Conservation (phyloP, 2,329 filamentous ascomycete species). For the Ceratocystis cacaofunesta region DNA sequence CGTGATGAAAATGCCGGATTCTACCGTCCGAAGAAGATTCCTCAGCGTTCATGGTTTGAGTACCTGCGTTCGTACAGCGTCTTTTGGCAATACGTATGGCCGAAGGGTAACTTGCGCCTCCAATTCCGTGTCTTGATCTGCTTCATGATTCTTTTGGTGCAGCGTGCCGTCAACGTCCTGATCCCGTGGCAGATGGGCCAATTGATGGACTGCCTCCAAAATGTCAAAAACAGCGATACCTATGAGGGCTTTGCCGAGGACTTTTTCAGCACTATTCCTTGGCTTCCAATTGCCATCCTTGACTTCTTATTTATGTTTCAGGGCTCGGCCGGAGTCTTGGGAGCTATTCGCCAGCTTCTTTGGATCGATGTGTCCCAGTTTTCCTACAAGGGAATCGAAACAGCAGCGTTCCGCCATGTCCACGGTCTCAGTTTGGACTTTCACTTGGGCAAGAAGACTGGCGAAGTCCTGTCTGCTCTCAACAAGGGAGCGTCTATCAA, state of each 20-base stretch:
- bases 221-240: slow-evolving; percentile 33
- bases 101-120: slow-evolving; percentile 57
- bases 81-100: slow-evolving; percentile 96
- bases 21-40: slow-evolving; percentile 74
- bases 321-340: slow-evolving; percentile 74
- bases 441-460: slow-evolving; percentile 89
- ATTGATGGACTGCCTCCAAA: slow-evolving; percentile 60
- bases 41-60: slow-evolving; percentile 87
- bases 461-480: slow-evolving; percentile 85
- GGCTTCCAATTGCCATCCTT: slow-evolving; percentile 37
- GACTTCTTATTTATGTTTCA: slow-evolving; percentile 44
- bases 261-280: slow-evolving; percentile 41
- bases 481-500: slow-evolving; percentile 96
- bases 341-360: slow-evolving; percentile 64
- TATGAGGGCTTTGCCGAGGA: slow-evolving; percentile 21
- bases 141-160: slow-evolving; percentile 62
- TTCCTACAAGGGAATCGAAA: slow-evolving; percentile 85
- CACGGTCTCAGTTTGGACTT: slow-evolving; percentile 92
- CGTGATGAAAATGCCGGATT: slow-evolving; percentile 58
- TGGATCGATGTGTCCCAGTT: slow-evolving; percentile 98
- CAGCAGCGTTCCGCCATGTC: slow-evolving; percentile 93
- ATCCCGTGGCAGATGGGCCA: slow-evolving; percentile 69
- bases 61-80: slow-evolving; percentile 84
- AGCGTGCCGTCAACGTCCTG: slow-evolving; percentile 71
- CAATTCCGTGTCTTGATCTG: slow-evolving; percentile 70